Percentiles rank a stretch among this genome's conserved stretches.
Conservation (phyloP, 1,284 basidiomycete species). For the Testicularia cyperi region DNA sequence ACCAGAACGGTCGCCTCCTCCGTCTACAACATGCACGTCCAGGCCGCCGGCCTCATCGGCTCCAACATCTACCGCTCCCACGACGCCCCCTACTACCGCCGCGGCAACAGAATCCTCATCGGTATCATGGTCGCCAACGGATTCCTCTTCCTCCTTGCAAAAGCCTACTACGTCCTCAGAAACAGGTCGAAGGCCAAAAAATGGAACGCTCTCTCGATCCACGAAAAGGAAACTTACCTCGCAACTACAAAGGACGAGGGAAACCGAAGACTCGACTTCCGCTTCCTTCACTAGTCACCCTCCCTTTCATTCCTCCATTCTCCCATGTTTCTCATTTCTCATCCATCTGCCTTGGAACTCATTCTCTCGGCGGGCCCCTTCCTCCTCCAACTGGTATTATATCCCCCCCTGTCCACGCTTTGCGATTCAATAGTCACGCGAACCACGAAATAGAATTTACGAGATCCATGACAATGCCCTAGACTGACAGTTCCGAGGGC, state of each 20-base stretch:
- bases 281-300: not conserved
- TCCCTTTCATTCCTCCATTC: no score
- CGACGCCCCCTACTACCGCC: constrained; percentile 39
- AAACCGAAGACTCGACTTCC: not conserved
- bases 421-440: no score
- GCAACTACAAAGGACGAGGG: not conserved
- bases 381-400: no score
- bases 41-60: constrained; percentile 30
- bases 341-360: no score
- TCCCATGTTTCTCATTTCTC: no score
- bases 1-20: constrained; percentile 35
- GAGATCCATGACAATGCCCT: no score
- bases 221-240: not conserved
- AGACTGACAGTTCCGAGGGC: no score
- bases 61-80: constrained; percentile 38
- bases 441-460: no score
- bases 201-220: not conserved
- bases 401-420: no score
- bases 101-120: constrained; percentile 12
- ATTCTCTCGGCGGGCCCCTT: no score
- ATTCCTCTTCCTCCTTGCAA: not conserved
- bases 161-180: not conserved
- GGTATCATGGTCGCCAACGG: not conserved
- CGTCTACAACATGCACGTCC: constrained; percentile 49
- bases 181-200: not conserved